phyloP scores from a whole-genome alignment of 1,139 yeast species.

The Yamadazyma atlantica region DNA sequence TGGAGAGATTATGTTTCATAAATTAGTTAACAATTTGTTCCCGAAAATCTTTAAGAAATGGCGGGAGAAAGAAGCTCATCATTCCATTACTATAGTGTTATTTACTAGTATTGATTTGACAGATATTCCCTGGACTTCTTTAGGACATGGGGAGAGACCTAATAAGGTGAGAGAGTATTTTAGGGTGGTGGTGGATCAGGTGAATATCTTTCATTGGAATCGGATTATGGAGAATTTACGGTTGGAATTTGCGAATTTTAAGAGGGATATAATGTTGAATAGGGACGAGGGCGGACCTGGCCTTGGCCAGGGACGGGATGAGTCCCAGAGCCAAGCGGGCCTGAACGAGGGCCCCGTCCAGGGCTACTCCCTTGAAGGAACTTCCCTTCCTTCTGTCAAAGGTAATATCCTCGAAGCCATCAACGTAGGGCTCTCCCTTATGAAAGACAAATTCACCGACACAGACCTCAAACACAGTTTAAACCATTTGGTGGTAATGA shows the following conservation, averaged over 20 bases:
- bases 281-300: conserved; percentile 19
- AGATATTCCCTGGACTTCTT: conserved; percentile 52
- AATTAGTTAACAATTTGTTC: conserved; percentile 83
- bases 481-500: conserved; percentile 77
- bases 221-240: conserved; percentile 87
- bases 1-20: conserved; percentile 92
- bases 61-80: conserved; percentile 86
- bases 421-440: conserved; percentile 75
- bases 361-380: conserved; percentile 46
- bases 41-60: conserved; percentile 89
- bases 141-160: conserved; percentile 73
- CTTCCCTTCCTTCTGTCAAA: conserved; percentile 79
- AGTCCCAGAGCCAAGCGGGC: too few relatives aligned
- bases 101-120: conserved; percentile 79
- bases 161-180: conserved; percentile 73
- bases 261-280: conserved; percentile 63
- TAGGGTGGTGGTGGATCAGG: conserved; percentile 94
- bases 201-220: conserved; percentile 83
- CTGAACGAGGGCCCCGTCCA: too few relatives aligned
- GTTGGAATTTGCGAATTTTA: conserved; percentile 80
- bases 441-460: conserved; percentile 78
- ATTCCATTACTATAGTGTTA: conserved; percentile 84
- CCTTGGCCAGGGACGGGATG: too few relatives aligned
- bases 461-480: conserved; percentile 87
- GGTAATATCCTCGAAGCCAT: conserved; percentile 89